Evolutionary conservation across 179 eudicot species (phyloP).

Genomic region (Beta corolliflora): DNA sequence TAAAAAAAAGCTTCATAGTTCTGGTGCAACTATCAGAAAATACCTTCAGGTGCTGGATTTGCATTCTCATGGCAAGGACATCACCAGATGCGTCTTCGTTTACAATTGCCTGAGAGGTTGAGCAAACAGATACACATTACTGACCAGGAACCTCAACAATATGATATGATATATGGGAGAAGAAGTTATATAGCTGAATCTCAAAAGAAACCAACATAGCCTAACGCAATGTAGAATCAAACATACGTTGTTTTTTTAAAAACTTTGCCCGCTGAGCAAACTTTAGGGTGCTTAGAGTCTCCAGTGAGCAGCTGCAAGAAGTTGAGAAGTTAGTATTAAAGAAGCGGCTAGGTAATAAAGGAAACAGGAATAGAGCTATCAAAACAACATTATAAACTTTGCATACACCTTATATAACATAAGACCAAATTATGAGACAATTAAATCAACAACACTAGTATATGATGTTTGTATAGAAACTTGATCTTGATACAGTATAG

Average conservation of each 20-base stretch:
- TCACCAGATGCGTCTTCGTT: conserved; percentile 99
- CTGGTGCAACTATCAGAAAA: neutral
- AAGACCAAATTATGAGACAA: neutral
- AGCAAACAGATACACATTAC: neutral
- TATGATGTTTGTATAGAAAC: too few relatives aligned
- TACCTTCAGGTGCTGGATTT: conserved; percentile 98
- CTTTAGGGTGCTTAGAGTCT: conserved; percentile 94
- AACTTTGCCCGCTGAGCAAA: conserved; percentile 99
- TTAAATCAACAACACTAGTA: neutral
- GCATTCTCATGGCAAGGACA: conserved; percentile 91
- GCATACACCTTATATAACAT: neutral
- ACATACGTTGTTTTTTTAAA: conserved; percentile 93
- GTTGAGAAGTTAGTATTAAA: conserved; percentile 1
- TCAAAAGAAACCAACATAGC: neutral
- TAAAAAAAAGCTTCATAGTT: too few relatives aligned
- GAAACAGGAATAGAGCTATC: conserved; percentile 10
- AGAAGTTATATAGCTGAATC: neutral
- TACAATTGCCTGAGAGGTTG: conserved; percentile 66
- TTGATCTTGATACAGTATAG: neutral
- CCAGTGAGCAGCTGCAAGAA: conserved; percentile 82
- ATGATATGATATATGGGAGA: neutral
- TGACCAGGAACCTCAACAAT: neutral
- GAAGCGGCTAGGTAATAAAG: neutral
- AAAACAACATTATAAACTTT: neutral
- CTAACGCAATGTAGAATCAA: conserved; percentile 5